Evolutionary conservation across 805 yeast species (phyloP).

Genomic region (Ogataea allantospora): DNA sequence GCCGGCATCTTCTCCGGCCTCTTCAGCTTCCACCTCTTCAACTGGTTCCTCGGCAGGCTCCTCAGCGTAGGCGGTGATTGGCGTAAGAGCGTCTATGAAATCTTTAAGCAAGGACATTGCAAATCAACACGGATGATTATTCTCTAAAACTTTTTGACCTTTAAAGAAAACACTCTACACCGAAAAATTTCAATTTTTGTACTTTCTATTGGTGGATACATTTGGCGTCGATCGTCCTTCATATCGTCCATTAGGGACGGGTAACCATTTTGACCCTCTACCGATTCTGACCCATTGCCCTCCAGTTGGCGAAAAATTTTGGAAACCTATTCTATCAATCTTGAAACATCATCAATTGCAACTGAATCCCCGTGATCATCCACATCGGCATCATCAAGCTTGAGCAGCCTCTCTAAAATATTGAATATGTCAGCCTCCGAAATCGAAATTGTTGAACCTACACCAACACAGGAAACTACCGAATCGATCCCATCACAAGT

Average conservation of each 20-base stretch:
- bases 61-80: constrained; percentile 83
- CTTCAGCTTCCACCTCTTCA: constrained; percentile 28
- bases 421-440: constrained; percentile 11
- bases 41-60: constrained; percentile 38
- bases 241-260: background rate
- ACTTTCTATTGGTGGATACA: constrained; percentile 25
- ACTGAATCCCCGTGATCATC: constrained; percentile 3
- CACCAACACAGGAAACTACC: constrained; percentile 4
- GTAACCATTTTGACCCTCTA: background rate
- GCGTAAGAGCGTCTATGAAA: constrained; percentile 74
- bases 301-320: constrained; percentile 9
- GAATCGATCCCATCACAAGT: constrained; percentile 13
- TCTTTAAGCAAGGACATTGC: constrained; percentile 55
- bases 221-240: constrained; percentile 4
- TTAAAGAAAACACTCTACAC: constrained; percentile 11
- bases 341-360: background rate
- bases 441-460: constrained; percentile 7
- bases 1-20: constrained; percentile 32
- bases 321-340: constrained; percentile 3
- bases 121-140: constrained; percentile 12
- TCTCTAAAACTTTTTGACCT: constrained; percentile 10
- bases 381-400: constrained; percentile 4
- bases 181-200: constrained; percentile 25
- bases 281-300: constrained; percentile 5
- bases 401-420: constrained; percentile 6